Percentiles rank a stretch among this genome's conserved stretches.
These are phyloP conservation scores for Trichoderma breve DNA, from an alignment of 2,329 filamentous ascomycete species.

Conservation along the genomic window DNA sequence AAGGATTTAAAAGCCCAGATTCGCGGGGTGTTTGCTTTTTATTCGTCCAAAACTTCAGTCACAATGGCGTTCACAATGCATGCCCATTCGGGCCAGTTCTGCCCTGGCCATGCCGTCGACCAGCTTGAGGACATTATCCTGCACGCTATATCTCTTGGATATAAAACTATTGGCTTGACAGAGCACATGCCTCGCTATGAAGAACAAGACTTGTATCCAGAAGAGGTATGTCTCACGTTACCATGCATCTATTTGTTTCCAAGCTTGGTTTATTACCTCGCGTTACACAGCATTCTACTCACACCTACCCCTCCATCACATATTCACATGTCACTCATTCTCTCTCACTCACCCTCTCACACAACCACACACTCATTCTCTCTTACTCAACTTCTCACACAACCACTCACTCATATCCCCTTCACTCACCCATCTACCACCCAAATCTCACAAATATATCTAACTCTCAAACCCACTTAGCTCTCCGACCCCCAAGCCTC, in stretches of 20 bases:
- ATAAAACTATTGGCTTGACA: constrained; percentile 81
- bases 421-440: not conserved
- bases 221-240: constrained; percentile 61
- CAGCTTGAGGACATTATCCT: constrained; percentile 79
- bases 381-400: not conserved
- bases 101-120: constrained; percentile 82
- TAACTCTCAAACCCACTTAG: constrained; percentile 29
- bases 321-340: constrained; percentile 3
- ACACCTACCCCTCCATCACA: constrained; percentile 7
- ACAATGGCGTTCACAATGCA: constrained; percentile 96
- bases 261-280: not conserved
- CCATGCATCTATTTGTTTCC: not conserved
- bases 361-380: not conserved
- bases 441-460: not conserved
- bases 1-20: not conserved
- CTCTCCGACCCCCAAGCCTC: constrained; percentile 42
- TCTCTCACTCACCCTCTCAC: not conserved
- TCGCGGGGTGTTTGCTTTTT: not conserved
- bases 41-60: not conserved
- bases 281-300: constrained; percentile 23
- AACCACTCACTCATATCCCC: not conserved
- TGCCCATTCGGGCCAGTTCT: constrained; percentile 97
- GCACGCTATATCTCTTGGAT: constrained; percentile 72
- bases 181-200: constrained; percentile 90
- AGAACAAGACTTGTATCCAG: constrained; percentile 79